These are phyloP conservation scores for Entophlyctis luteolus DNA, from an alignment of 192 early-diverging fungal species.

Conservation along the genomic window DNA sequence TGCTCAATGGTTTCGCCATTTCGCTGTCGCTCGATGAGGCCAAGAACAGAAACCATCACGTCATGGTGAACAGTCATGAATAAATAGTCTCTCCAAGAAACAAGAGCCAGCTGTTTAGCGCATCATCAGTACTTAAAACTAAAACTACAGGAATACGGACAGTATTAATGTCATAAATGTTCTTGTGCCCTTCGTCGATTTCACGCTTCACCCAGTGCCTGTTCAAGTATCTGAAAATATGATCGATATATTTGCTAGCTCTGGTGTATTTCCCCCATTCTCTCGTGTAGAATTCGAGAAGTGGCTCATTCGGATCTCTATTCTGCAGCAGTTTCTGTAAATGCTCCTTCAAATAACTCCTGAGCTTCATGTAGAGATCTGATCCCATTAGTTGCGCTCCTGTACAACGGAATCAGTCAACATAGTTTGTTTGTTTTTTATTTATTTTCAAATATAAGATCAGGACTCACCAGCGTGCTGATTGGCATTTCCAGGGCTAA, in stretches of 20 bases:
- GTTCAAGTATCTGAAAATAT: conserved; percentile 92
- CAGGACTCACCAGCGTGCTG: conserved; percentile 17
- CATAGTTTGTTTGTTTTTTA: too few species aligned
- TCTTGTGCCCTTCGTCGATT: conserved; percentile 86
- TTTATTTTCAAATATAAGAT: too few species aligned
- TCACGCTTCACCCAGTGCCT: conserved; percentile 96
- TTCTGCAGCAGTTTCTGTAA: conserved; percentile 54
- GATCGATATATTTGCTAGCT: conserved; percentile 79
- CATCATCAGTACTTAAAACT: background rate
- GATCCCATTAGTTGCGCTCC: conserved; percentile 55
- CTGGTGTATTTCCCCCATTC: conserved; percentile 88
- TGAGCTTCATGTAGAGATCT: conserved; percentile 62
- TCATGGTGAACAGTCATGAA: conserved; percentile 64
- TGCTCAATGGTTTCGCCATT: conserved; percentile 89
- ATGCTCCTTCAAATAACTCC: conserved; percentile 50
- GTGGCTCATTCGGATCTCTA: conserved; percentile 68
- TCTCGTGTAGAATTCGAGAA: conserved; percentile 81
- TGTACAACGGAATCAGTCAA: too few species aligned
- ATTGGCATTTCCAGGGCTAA: background rate
- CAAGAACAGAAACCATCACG: conserved; percentile 73
- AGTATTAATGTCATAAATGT: conserved; percentile 88
- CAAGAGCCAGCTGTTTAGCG: conserved; percentile 63
- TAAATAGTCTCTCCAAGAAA: conserved; percentile 81
- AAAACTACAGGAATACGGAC: conserved; percentile 49
- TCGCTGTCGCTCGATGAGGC: conserved; percentile 73